Conservation (phyloP, 148 eudicot genomes). For the Vaccinium macrocarpon region DNA sequence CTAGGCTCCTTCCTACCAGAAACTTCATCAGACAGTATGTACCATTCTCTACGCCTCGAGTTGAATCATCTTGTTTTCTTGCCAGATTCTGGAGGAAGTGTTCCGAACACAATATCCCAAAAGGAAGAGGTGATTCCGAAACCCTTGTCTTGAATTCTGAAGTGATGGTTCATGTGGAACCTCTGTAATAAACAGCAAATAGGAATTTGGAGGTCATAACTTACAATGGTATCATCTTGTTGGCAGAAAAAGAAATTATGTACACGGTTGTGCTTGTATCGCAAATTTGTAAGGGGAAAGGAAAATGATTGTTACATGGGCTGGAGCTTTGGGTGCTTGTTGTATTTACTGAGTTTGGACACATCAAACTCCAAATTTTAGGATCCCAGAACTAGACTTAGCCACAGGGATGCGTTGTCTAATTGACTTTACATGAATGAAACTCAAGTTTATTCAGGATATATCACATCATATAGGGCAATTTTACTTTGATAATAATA, state of each 20-base stretch:
- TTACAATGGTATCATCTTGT: too few species aligned
- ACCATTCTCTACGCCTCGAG: background rate
- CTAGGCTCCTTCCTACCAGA: background rate
- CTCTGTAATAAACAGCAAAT: constrained; percentile 35
- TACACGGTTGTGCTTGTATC: background rate
- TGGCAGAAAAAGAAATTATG: background rate
- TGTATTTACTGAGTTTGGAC: background rate
- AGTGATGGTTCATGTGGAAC: constrained; percentile 87
- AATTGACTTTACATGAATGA: too few species aligned
- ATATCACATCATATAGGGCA: too few species aligned
- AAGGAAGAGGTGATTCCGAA: constrained; percentile 78
- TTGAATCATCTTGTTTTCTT: constrained; percentile 35
- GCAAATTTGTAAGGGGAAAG: background rate
- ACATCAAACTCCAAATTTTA: background rate
- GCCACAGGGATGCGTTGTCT: too few species aligned
- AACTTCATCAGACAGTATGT: background rate
- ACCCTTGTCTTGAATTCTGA: constrained; percentile 63
- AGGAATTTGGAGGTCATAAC: background rate
- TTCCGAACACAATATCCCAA: constrained; percentile 79
- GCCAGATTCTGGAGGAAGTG: constrained; percentile 55
- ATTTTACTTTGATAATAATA: too few species aligned
- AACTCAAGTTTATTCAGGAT: too few species aligned
- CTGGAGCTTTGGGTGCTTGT: too few species aligned
- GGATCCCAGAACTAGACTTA: too few species aligned
- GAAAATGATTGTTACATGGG: background rate